phyloP scores from a whole-genome alignment of 2,329 filamentous ascomycete genomes.

The Pseudogymnoascus verrucosus region DNA sequence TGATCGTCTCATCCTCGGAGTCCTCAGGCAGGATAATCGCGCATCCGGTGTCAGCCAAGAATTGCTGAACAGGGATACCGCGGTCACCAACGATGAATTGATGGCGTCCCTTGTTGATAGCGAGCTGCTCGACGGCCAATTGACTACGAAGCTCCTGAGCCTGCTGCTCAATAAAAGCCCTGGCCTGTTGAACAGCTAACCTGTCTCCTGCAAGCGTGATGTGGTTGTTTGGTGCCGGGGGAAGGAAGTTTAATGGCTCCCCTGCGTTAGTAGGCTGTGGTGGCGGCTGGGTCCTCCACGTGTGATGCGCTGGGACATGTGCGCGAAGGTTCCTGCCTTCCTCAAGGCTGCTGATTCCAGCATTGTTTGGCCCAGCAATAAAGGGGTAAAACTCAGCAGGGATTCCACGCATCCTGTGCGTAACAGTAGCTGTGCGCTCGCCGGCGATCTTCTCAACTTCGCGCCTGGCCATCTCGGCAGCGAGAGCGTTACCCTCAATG shows the following conservation, averaged over 20 bases:
- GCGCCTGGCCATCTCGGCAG: slow-evolving; percentile 73
- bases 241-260: slow-evolving; percentile 59
- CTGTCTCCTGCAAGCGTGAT: slow-evolving; percentile 87
- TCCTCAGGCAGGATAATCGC: slow-evolving; percentile 71
- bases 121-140: slow-evolving; percentile 68
- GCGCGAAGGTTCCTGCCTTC: slow-evolving; percentile 69
- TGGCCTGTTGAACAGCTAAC: slow-evolving; percentile 68
- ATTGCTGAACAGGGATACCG: slow-evolving; percentile 72
- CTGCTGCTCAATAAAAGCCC: slow-evolving; percentile 70
- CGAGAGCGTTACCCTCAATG: slow-evolving; percentile 85
- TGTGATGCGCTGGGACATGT: slow-evolving; percentile 74
- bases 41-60: slow-evolving; percentile 86
- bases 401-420: slow-evolving; percentile 71
- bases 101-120: slow-evolving; percentile 79
- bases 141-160: slow-evolving; percentile 68
- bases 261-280: slow-evolving; percentile 54
- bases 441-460: slow-evolving; percentile 82
- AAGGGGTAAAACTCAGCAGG: slow-evolving; percentile 94
- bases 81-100: slow-evolving; percentile 90
- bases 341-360: slow-evolving; percentile 59
- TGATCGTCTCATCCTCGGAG: slow-evolving; percentile 70
- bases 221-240: slow-evolving; percentile 63
- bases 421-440: slow-evolving; percentile 76
- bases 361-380: slow-evolving; percentile 72
- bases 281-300: slow-evolving; percentile 60